These are phyloP conservation scores for Xerocomus spinulosus DNA, from an alignment of 768 basidiomycete species.

Conservation along the genomic window DNA sequence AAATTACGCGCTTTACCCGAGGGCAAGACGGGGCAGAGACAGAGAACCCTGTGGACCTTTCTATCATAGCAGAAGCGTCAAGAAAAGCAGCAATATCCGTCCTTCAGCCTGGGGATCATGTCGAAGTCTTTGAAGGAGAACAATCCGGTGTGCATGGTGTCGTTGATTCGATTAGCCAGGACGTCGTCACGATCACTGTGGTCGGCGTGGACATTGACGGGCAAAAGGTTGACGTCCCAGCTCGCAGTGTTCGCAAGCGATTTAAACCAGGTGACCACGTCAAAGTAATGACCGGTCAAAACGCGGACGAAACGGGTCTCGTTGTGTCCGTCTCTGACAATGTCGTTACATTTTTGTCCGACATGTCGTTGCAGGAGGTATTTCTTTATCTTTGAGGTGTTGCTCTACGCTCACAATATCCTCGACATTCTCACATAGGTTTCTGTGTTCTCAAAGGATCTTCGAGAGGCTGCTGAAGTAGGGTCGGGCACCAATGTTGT, in stretches of 20 bases:
- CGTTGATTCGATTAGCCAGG: constrained; percentile 83
- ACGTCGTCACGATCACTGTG: constrained; percentile 81
- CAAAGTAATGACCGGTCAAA: constrained; percentile 95
- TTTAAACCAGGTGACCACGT: constrained; percentile 98
- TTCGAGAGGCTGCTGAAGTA: constrained; percentile 95
- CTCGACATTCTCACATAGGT: constrained; percentile 46
- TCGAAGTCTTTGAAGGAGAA: constrained; percentile 97
- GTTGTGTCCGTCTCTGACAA: constrained; percentile 90
- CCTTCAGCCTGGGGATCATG: constrained; percentile 95
- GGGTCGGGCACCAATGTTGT: constrained; percentile 87
- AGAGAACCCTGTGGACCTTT: constrained; percentile 75
- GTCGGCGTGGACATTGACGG: constrained; percentile 80
- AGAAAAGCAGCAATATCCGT: constrained; percentile 87
- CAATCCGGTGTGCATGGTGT: constrained; percentile 90
- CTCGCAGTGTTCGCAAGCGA: constrained; percentile 85
- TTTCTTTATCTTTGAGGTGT: constrained; percentile 5
- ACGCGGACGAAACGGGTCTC: constrained; percentile 91
- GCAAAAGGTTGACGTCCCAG: constrained; percentile 80
- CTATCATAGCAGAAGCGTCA: constrained; percentile 89
- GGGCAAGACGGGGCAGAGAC: constrained; percentile 66
- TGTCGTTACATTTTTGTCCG: constrained; percentile 93
- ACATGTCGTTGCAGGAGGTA: constrained; percentile 95
- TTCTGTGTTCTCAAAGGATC: constrained; percentile 94
- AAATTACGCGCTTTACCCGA: constrained; percentile 86
- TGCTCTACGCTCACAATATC: constrained; percentile 3